A percentile compares a stretch with the other conserved stretches of the same genome.
These are phyloP conservation scores for Penicillium frequentans DNA, from an alignment of 2,329 filamentous ascomycete species.

Conservation along the genomic window DNA sequence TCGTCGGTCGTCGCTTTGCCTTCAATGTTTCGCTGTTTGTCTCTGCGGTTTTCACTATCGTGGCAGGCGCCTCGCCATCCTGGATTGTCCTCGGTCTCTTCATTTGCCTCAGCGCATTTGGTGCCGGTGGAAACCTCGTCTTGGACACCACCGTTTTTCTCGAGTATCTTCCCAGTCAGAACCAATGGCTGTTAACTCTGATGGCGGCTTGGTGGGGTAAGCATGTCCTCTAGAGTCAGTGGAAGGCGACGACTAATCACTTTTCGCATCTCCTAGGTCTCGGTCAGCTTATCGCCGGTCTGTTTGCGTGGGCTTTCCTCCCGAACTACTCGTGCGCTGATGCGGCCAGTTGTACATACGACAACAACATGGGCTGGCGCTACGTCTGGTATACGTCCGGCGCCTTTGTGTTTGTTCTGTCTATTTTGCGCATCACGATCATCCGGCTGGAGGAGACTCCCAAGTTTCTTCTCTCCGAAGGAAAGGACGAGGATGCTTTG, in stretches of 20 bases:
- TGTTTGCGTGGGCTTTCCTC: constrained; percentile 57
- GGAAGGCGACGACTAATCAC: neutral
- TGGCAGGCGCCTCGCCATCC: constrained; percentile 66
- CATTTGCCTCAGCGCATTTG: constrained; percentile 63
- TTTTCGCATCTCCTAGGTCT: constrained; percentile 29
- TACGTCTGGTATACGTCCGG: constrained; percentile 58
- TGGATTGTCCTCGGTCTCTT: constrained; percentile 67
- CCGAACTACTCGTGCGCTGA: constrained; percentile 49
- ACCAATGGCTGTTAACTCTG: constrained; percentile 59
- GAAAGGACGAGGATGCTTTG: constrained; percentile 53
- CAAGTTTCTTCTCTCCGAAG: constrained; percentile 57
- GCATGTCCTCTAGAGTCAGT: neutral
- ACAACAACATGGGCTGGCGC: constrained; percentile 58
- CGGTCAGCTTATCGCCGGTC: constrained; percentile 52
- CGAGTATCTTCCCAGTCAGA: constrained; percentile 57
- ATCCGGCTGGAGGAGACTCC: constrained; percentile 58
- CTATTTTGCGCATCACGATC: constrained; percentile 53
- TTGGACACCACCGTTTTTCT: constrained; percentile 62
- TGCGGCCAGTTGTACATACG: constrained; percentile 48
- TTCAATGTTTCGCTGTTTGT: constrained; percentile 69
- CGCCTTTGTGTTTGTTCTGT: constrained; percentile 55
- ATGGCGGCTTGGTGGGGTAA: constrained; percentile 38
- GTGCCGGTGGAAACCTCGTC: constrained; percentile 63
- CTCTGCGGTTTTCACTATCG: constrained; percentile 61
- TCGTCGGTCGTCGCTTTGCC: constrained; percentile 66